phyloP scores from a whole-genome alignment of 805 yeast species.

The Saturnispora serradocipensis region DNA sequence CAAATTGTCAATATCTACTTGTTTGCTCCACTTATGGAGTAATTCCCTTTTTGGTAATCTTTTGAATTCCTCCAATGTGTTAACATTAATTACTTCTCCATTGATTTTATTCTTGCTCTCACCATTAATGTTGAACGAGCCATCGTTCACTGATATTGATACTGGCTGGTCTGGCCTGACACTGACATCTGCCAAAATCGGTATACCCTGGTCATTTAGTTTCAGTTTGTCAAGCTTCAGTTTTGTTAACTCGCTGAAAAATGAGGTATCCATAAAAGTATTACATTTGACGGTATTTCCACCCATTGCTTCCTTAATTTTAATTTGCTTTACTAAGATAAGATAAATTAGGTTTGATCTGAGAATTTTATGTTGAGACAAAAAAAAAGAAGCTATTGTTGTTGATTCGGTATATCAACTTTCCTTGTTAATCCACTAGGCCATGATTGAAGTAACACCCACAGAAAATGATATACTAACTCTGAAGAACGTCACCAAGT shows the following conservation, averaged over 20 bases:
- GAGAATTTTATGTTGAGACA: neutral
- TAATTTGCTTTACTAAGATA: neutral
- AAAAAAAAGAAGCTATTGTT: neutral
- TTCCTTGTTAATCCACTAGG: neutral
- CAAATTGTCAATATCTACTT: slow-evolving; percentile 24
- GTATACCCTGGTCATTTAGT: slow-evolving; percentile 45
- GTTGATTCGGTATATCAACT: neutral
- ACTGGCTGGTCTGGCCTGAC: slow-evolving; percentile 8
- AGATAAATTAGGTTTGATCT: neutral
- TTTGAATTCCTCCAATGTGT: slow-evolving; percentile 83
- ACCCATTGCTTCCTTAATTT: neutral
- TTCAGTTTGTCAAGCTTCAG: slow-evolving; percentile 69
- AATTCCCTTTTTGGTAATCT: slow-evolving; percentile 51
- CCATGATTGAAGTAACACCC: neutral
- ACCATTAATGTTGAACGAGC: neutral
- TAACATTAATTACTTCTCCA: slow-evolving; percentile 47
- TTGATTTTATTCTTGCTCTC: slow-evolving; percentile 18
- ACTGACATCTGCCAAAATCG: slow-evolving; percentile 26
- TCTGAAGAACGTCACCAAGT: neutral
- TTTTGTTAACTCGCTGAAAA: slow-evolving; percentile 67
- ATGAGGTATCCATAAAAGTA: slow-evolving; percentile 69
- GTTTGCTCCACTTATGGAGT: slow-evolving; percentile 34
- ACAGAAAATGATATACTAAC: neutral
- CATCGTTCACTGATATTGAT: neutral
- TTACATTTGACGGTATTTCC: neutral